Evolutionary conservation across 345 rosid genomes (phyloP).

Genomic region (Eucalyptus guilfoylei): DNA sequence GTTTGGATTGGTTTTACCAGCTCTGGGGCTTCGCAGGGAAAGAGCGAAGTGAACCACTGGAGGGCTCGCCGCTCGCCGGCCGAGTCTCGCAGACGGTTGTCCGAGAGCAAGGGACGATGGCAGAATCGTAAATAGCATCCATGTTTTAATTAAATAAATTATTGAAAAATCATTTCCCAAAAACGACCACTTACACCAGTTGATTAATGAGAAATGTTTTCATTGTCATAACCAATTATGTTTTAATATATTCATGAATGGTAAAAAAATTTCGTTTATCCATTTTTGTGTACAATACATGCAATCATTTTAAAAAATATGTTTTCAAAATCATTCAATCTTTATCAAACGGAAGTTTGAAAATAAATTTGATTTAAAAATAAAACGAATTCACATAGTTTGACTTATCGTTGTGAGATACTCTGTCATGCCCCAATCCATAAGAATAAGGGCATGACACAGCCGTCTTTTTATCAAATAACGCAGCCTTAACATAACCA

Average conservation of each 20-base stretch:
- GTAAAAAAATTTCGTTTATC: too few species aligned
- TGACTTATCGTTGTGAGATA: not conserved
- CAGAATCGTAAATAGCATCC: not conserved
- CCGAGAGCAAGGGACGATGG: not conserved
- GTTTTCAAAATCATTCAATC: too few species aligned
- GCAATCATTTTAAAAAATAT: too few species aligned
- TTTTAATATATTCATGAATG: too few species aligned
- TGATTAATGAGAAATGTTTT: too few species aligned
- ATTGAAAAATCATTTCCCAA: not conserved
- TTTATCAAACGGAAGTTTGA: not conserved
- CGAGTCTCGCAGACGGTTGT: not conserved
- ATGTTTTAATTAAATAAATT: not conserved
- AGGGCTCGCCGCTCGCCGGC: not conserved
- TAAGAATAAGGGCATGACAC: too few species aligned
- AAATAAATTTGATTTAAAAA: too few species aligned
- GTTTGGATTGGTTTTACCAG: not conserved
- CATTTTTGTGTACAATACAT: not conserved
- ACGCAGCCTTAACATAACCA: too few species aligned
- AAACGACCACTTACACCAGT: not conserved
- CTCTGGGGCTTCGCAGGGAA: not conserved
- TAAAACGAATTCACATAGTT: too few species aligned
- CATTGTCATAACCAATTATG: not conserved
- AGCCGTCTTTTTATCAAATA: fast-evolving
- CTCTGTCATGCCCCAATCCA: too few species aligned
- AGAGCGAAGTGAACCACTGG: not conserved